Conservation (phyloP, 345 rosid genomes). For the Brassica juncea region DNA sequence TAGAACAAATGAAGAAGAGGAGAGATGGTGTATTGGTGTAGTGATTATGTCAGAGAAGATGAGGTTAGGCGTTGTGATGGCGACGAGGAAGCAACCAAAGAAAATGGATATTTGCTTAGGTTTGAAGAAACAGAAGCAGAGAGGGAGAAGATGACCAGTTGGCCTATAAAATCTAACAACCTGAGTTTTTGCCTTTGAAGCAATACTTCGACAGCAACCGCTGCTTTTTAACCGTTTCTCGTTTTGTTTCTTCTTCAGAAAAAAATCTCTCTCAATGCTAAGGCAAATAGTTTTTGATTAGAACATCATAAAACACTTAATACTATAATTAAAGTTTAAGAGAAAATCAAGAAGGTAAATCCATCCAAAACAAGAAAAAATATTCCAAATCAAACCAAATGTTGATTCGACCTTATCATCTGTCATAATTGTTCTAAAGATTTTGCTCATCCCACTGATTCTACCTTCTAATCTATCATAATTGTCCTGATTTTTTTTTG, state of each 20-base stretch:
- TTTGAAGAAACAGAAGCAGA: constrained; percentile 47
- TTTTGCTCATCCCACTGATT: background rate
- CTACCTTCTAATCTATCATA: background rate
- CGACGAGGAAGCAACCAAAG: constrained; percentile 71
- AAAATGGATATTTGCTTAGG: constrained; percentile 53
- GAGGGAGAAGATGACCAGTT: constrained; percentile 53
- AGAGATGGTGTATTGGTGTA: constrained; percentile 27
- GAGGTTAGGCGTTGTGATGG: constrained; percentile 70
- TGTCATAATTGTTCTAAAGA: background rate
- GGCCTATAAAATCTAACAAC: constrained; percentile 67
- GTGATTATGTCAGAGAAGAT: constrained; percentile 60
- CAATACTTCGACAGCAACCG: constrained; percentile 35
- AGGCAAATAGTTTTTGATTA: background rate
- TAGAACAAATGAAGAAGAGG: constrained; percentile 14
- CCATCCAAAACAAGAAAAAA: background rate
- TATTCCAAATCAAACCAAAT: background rate
- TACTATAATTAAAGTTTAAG: background rate
- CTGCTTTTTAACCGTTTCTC: constrained; percentile 29
- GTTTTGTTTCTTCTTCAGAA: background rate
- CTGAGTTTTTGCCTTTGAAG: constrained; percentile 38
- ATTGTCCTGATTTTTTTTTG: background rate
- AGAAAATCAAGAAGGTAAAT: background rate
- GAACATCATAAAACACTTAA: background rate
- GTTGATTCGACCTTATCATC: background rate
- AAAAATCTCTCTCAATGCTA: constrained; percentile 5